Conservation (phyloP, 106 monocot species). For the Acanthochlamys bracteata region DNA sequence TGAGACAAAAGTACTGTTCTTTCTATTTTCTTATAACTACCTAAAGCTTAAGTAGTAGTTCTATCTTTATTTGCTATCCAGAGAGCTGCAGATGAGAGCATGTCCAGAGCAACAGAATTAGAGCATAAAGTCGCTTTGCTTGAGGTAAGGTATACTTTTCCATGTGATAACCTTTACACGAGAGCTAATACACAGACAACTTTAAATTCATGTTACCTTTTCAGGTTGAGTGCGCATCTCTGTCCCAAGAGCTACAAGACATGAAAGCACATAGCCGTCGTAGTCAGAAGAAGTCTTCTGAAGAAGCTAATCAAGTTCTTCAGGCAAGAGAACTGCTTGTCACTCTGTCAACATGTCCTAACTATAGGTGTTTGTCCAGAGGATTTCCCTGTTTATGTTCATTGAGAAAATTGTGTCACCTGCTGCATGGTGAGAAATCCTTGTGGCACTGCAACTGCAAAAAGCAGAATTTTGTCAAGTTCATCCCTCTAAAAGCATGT, state of each 20-base stretch:
- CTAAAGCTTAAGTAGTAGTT: not conserved
- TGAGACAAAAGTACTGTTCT: not conserved
- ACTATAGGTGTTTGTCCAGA: not conserved
- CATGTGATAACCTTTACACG: not conserved
- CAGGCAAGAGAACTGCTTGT: slow-evolving; percentile 33
- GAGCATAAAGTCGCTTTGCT: slow-evolving; percentile 96
- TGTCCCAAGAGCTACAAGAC: slow-evolving; percentile 90
- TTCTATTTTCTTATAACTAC: not conserved
- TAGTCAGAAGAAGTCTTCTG: slow-evolving; percentile 81
- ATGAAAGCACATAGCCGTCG: slow-evolving; percentile 76
- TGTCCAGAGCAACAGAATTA: slow-evolving; percentile 74
- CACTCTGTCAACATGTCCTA: not conserved
- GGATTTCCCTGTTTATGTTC: not conserved
- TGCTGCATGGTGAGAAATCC: too few relatives aligned
- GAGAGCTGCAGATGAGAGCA: slow-evolving; percentile 88
- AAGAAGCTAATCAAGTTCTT: slow-evolving; percentile 86
- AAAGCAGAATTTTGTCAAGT: too few relatives aligned
- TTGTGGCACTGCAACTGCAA: too few relatives aligned
- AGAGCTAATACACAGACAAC: not conserved
- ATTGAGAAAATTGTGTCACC: not conserved
- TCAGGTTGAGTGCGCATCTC: slow-evolving; percentile 82
- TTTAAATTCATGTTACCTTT: slow-evolving; percentile 8
- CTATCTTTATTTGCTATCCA: slow-evolving; percentile 18
- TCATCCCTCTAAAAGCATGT: too few relatives aligned
- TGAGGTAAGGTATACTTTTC: slow-evolving; percentile 41